Conservation (phyloP, 495 filamentous ascomycete genomes). For the Oidiodendron maius region DNA sequence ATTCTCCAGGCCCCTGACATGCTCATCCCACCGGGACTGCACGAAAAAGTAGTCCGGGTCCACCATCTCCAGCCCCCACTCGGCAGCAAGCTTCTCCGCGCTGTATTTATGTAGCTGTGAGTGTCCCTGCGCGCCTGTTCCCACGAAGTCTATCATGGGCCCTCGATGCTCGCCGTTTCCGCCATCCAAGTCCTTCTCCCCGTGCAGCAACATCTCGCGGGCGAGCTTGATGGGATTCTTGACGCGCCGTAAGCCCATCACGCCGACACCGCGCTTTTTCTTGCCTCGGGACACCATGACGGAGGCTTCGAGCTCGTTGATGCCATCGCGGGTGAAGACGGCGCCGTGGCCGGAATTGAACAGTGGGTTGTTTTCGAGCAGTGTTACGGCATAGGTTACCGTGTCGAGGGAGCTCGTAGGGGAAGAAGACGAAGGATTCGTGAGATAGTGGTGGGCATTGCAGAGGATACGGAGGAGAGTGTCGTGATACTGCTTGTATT, state of each 20-base stretch:
- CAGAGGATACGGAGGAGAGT: slow-evolving; percentile 57
- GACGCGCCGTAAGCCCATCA: slow-evolving; percentile 64
- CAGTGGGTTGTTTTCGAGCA: slow-evolving; percentile 74
- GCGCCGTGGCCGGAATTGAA: slow-evolving; percentile 85
- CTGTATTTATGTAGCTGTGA: slow-evolving; percentile 59
- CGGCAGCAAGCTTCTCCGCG: slow-evolving; percentile 58
- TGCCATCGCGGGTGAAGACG: slow-evolving; percentile 77
- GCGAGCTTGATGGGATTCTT: slow-evolving; percentile 79
- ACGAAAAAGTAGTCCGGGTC: slow-evolving; percentile 70
- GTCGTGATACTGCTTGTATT: slow-evolving; percentile 52
- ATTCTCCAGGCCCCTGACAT: slow-evolving; percentile 57
- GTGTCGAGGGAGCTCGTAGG: slow-evolving; percentile 53
- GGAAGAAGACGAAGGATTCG: slow-evolving; percentile 9
- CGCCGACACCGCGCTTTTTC: slow-evolving; percentile 70
- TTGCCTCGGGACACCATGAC: slow-evolving; percentile 76
- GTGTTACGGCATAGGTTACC: slow-evolving; percentile 67
- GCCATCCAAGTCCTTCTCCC: slow-evolving; percentile 41
- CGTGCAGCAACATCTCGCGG: slow-evolving; percentile 59
- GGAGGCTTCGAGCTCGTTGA: slow-evolving; percentile 84
- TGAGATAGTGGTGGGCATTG: slow-evolving; percentile 19
- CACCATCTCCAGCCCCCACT: slow-evolving; percentile 65
- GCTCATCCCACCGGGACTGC: slow-evolving; percentile 75
- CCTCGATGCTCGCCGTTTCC: slow-evolving; percentile 26
- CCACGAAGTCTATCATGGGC: slow-evolving; percentile 6
- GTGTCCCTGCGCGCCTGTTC: slow-evolving; percentile 49